Percentiles rank a stretch among this genome's conserved stretches.
phyloP scores from a whole-genome alignment of 345 rosid species.

The Diplotaxis tenuifolia region DNA sequence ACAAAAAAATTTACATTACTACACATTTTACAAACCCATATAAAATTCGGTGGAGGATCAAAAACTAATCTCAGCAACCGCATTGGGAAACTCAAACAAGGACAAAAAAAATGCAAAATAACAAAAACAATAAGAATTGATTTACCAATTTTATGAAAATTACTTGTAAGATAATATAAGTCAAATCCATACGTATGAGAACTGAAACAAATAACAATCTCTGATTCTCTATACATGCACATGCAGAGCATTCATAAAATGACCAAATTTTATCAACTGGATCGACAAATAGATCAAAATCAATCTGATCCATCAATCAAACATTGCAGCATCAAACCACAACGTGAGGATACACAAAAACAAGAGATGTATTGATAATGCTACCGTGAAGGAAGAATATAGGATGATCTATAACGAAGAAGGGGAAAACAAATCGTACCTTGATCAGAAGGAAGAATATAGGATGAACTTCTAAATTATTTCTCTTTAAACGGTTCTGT shows the following conservation, averaged over 20 bases:
- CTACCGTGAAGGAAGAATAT: conserved; percentile 5
- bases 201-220: neutral
- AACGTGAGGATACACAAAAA: conserved; percentile 6
- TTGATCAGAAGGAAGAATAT: no score
- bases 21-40: neutral
- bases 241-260: neutral
- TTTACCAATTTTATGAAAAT: neutral
- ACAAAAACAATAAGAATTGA: neutral
- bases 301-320: conserved; percentile 22
- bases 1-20: neutral
- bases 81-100: neutral
- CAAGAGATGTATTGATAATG: conserved; percentile 14
- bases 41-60: neutral
- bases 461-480: neutral
- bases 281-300: conserved; percentile 9
- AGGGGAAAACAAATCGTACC: conserved; percentile 15
- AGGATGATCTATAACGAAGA: neutral
- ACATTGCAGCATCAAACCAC: neutral
- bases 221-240: neutral
- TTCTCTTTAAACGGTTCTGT: conserved; percentile 15
- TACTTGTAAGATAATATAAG: neutral
- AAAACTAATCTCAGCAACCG: neutral
- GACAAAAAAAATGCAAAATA: neutral
- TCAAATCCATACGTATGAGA: neutral
- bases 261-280: neutral